Percentiles rank a stretch among this genome's conserved stretches.
phyloP scores from a whole-genome alignment of 306 rosid genomes.

The Corylus heterophylla region DNA sequence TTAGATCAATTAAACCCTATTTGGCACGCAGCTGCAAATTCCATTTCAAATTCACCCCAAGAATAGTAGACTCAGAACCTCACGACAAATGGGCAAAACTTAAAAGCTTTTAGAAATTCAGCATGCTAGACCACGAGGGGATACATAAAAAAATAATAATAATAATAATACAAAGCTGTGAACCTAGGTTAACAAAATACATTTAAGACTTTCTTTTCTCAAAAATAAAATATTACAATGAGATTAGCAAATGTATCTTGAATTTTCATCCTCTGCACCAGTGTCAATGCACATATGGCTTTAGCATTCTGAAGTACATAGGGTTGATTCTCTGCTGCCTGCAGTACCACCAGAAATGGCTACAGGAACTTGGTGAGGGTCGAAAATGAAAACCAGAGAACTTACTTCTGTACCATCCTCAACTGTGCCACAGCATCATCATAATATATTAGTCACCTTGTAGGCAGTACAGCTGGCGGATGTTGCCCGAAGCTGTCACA shows the following conservation, averaged over 20 bases:
- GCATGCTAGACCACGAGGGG: conserved; percentile 25
- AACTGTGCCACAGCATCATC: conserved; percentile 27
- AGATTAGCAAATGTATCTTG: conserved; percentile 57
- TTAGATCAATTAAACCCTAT: not conserved
- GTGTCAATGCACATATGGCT: conserved; percentile 43
- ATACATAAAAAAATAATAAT: not conserved
- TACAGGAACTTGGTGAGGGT: conserved; percentile 41
- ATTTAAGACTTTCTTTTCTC: conserved; percentile 39
- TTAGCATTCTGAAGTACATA: conserved; percentile 38
- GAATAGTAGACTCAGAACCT: conserved; percentile 15
- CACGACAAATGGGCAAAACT: conserved; percentile 10
- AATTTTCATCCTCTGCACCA: conserved; percentile 55
- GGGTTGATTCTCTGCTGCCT: conserved; percentile 50
- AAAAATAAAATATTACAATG: conserved; percentile 62
- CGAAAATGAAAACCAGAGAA: conserved; percentile 46
- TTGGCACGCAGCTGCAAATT: not conserved
- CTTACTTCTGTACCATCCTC: conserved; percentile 48
- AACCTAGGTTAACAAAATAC: conserved; percentile 67
- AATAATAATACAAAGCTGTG: conserved; percentile 47
- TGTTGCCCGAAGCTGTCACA: conserved; percentile 89
- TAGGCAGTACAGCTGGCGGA: conserved; percentile 96
- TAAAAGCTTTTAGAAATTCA: conserved; percentile 30
- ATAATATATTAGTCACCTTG: conserved; percentile 75
- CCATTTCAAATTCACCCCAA: not conserved
- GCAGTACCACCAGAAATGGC: conserved; percentile 49